Evolutionary conservation across 257 asterid species (phyloP), one percentile per base, ranked within the genome.

Genomic region (Solanum corneliomulleri): DNA sequence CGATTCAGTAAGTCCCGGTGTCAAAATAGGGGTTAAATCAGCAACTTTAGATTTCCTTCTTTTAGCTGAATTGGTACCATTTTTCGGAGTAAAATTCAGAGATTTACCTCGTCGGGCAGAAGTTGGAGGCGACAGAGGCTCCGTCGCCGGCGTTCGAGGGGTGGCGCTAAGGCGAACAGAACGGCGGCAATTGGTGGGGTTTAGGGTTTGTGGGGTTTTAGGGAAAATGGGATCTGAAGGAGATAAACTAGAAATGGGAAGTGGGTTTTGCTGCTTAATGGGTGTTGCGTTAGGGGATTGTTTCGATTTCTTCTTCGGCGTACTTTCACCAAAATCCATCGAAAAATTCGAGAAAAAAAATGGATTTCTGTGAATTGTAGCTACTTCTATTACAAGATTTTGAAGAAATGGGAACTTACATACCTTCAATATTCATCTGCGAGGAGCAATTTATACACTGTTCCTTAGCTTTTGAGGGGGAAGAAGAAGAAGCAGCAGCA

Each of bases 141-240:
- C 0, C 7, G 14, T 8, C 16, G 14, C 15, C 16, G 92, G 74
- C 39, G 70, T 69, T 70, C 58, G 83, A 16, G 90, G 91, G 5
- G 94, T 66, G 80, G 93, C 49, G 76, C 69, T 87, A 86, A 88
- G 90, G 78, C 98, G 99, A 88, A 91, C 89, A 60, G 98, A 95
- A 82, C 98, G 97, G 71, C 98, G 97, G 86, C 86, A 68, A 14
- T 88, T 87, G 86, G 91, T 86, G 41, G 92, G 92, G 8, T 90
- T 86, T 35, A 89, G 86, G 82, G 83, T 80, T 64, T 62, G 90
- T 58, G 97, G 97, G 78, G 98, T 92, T 39, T 87, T 85, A 45
- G 99, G 99, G n/a, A 35, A 82, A 52, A 92, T 85, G 47, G 70
- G 69, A 82, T 86, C 35, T 75, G 88, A 86, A 88, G 41, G n/a